Percentiles rank a stretch among this genome's conserved stretches.
These are phyloP conservation scores for Elaeis guineensis DNA, from an alignment of 176 grass and related monocot genomes.

Conservation along the genomic window DNA sequence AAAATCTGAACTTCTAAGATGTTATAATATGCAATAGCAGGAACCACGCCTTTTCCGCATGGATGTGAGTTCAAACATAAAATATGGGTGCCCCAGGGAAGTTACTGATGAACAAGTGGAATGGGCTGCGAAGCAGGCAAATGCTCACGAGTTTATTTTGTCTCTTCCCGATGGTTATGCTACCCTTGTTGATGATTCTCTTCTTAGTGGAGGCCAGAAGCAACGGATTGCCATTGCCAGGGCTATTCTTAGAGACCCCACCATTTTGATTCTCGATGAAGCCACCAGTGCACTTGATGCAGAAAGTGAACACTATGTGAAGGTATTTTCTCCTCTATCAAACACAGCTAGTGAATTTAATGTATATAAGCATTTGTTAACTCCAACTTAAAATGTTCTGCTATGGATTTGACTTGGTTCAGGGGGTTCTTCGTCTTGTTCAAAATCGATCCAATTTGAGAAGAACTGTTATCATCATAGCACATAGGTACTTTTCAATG, in stretches of 20 bases:
- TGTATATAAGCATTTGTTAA: no score
- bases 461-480: constrained; percentile 91
- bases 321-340: constrained; percentile 35
- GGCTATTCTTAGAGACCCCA: constrained; percentile 75
- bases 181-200: constrained; percentile 68
- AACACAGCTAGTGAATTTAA: no score
- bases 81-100: constrained; percentile 78
- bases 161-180: constrained; percentile 68
- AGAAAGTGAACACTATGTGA: constrained; percentile 91
- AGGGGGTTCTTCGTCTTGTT: constrained; percentile 65
- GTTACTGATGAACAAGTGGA: constrained; percentile 73
- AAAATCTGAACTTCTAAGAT: not conserved
- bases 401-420: constrained; percentile 11
- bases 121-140: constrained; percentile 82
- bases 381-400: not conserved
- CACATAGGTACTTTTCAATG: constrained; percentile 57
- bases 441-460: constrained; percentile 34
- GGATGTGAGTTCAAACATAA: constrained; percentile 86
- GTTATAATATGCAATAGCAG: constrained; percentile 25
- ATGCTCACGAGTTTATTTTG: constrained; percentile 81
- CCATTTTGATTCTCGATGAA: constrained; percentile 94
- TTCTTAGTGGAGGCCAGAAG: constrained; percentile 98
- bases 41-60: constrained; percentile 87
- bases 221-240: constrained; percentile 94
- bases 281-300: constrained; percentile 91